Conservation (phyloP, 495 filamentous ascomycete species). For the Hypoxylon fuscum region DNA sequence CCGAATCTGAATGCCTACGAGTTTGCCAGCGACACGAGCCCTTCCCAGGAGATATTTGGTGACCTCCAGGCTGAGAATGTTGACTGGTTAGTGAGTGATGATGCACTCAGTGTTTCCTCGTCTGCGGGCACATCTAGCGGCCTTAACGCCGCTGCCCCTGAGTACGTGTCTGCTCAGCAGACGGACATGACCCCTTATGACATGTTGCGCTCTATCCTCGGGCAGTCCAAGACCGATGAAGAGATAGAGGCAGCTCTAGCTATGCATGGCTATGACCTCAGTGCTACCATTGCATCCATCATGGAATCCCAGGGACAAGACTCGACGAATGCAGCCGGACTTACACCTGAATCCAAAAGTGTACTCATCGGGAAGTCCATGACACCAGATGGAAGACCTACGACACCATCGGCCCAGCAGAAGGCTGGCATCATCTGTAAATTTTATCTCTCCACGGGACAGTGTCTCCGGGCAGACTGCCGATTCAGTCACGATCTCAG, state of each 20-base stretch:
- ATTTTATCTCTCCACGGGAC: constrained; percentile 91
- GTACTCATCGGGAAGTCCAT: constrained; percentile 93
- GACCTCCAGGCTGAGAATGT: constrained; percentile 93
- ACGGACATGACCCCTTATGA: constrained; percentile 97
- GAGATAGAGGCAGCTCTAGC: constrained; percentile 92
- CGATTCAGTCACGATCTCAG: constrained; percentile 96
- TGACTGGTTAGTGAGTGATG: constrained; percentile 95
- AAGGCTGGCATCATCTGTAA: constrained; percentile 91
- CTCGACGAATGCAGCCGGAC: constrained; percentile 48
- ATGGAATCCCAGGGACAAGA: constrained; percentile 70
- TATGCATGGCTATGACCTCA: constrained; percentile 90
- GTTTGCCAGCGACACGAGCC: constrained; percentile 76
- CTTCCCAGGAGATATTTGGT: constrained; percentile 84
- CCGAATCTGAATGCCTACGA: constrained; percentile 94
- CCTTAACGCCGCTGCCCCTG: constrained; percentile 77
- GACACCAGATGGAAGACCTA: constrained; percentile 72
- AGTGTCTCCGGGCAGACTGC: constrained; percentile 94
- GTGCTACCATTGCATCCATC: constrained; percentile 84
- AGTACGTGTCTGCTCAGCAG: constrained; percentile 79
- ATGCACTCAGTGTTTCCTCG: constrained; percentile 80
- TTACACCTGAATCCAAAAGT: constrained; percentile 60
- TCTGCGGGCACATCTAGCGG: constrained; percentile 70
- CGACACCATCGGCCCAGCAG: constrained; percentile 74
- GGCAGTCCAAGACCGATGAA: constrained; percentile 87
- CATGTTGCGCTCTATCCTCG: constrained; percentile 94